Percentiles rank a stretch among this genome's conserved stretches.
Conservation (phyloP, 1,139 yeast species). For the Debaryomyces robertsiae region DNA sequence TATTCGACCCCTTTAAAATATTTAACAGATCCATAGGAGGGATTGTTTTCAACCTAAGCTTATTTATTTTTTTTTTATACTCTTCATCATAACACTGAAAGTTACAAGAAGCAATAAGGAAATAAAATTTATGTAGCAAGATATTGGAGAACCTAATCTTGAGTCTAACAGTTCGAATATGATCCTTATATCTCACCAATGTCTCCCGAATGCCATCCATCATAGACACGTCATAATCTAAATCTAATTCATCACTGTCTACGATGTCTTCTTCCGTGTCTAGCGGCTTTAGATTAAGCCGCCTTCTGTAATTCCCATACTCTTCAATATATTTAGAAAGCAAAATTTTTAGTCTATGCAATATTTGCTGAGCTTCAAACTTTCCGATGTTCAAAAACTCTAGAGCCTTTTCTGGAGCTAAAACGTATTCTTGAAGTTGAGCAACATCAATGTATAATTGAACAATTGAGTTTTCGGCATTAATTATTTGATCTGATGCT, state of each 20-base stretch:
- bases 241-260: slow-evolving; percentile 26
- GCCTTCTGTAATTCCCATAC: slow-evolving; percentile 16
- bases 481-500: slow-evolving; percentile 51
- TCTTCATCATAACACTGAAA: slow-evolving; percentile 61
- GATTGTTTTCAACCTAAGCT: slow-evolving; percentile 12
- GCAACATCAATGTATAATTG: slow-evolving; percentile 56
- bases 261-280: slow-evolving; percentile 19
- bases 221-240: slow-evolving; percentile 15
- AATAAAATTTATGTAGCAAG: slow-evolving; percentile 71
- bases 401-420: slow-evolving; percentile 54
- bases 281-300: slow-evolving; percentile 8
- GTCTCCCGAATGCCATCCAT: slow-evolving; percentile 15
- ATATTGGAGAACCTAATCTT: slow-evolving; percentile 57
- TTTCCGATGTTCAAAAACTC: slow-evolving; percentile 43
- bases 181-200: slow-evolving; percentile 27
- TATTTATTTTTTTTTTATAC: slow-evolving; percentile 30
- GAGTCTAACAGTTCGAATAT: slow-evolving; percentile 24
- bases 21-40: slow-evolving; percentile 8
- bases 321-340: slow-evolving; percentile 19
- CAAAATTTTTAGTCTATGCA: slow-evolving; percentile 24
- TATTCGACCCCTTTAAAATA: slow-evolving; percentile 10
- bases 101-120: slow-evolving; percentile 79
- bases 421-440: slow-evolving; percentile 58
- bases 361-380: slow-evolving; percentile 34
- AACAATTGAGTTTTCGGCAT: slow-evolving; percentile 51